Base-by-base conservation (phyloP, 768 basidiomycete genomes). In the Collybia nuda region DNA sequence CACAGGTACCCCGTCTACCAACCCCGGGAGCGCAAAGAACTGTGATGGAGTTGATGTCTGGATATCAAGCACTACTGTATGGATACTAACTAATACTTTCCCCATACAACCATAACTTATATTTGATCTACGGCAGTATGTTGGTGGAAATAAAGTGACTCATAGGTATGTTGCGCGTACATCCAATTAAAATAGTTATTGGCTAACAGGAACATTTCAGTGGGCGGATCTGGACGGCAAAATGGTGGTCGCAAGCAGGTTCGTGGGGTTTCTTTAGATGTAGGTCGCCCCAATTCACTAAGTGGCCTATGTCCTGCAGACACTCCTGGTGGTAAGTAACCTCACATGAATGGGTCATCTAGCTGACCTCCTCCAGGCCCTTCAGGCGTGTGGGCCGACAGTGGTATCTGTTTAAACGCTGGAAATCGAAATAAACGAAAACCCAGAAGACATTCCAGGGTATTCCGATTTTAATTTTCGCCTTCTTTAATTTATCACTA, bases 191-290 rank as follows among this genome's bases (percentile, higher is more conserved):
- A 24, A 18, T 17, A 15, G 9, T 15, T 36, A 28, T 32, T 29
- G 23, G 32, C 17, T 58, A 41, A 28, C n/a, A 26, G 24, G 12
- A 2, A 7, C 19, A 2, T 17, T 37, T 26, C 19, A 54, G 53
- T 17, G 53, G 53, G 17, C 53, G 32, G 15, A 6, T 50, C 23
- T 54, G 53, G 53, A 54, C 39, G 12, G 48, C 53, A 26, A 21
- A 18, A 24, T 54, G 53, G 53, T 50, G 53, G 53, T 41, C 48
- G 2, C 28, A 32, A 6, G 55, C 47, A 53, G 48, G 55, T 53
- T 26, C 42, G 52, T 19, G 5, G 6, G 19, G 7, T 2, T 40
- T 18, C 7, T 40, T 40, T n/a, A 9, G 19, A 15, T 6, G 3
- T 18, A 40, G 8, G 14, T 15, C 3, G 18, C 17, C 14, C 15